A percentile compares a stretch with the other conserved stretches of the same genome.
Evolutionary conservation across 2,329 filamentous ascomycete species (phyloP).

Genomic region (Alternaria hordeiaustralica): DNA sequence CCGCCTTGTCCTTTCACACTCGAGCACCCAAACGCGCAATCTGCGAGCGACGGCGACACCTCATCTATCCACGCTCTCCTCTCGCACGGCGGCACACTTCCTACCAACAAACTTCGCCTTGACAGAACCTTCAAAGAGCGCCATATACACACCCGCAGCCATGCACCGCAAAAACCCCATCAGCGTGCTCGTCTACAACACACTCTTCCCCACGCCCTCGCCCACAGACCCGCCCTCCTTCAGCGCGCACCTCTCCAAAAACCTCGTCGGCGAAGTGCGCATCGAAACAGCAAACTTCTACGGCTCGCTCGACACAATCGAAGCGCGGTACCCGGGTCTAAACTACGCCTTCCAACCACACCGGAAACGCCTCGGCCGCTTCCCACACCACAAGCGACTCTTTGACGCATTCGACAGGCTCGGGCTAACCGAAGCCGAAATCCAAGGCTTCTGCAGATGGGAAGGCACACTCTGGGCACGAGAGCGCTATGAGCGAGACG

Average conservation of each 20-base stretch:
- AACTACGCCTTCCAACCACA: conserved; percentile 78
- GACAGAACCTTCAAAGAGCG: not conserved
- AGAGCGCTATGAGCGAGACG: conserved; percentile 78
- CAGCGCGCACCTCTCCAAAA: conserved; percentile 70
- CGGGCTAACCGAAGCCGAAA: conserved; percentile 72
- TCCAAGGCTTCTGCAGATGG: conserved; percentile 77
- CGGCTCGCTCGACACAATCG: conserved; percentile 77
- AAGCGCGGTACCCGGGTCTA: conserved; percentile 81
- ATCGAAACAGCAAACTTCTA: conserved; percentile 81
- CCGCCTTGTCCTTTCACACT: not conserved
- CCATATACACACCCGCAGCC: conserved; percentile 26
- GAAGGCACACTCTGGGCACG: conserved; percentile 85
- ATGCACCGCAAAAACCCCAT: conserved; percentile 76
- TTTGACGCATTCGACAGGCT: conserved; percentile 78
- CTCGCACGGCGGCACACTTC: conserved; percentile 3
- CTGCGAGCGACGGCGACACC: conserved; percentile 4
- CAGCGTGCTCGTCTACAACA: conserved; percentile 75
- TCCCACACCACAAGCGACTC: conserved; percentile 76
- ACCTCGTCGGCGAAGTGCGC: conserved; percentile 77
- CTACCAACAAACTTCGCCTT: conserved; percentile 1
- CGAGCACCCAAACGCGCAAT: conserved; percentile 3
- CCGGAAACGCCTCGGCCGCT: conserved; percentile 77
- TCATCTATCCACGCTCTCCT: not conserved
- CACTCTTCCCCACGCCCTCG: conserved; percentile 73
- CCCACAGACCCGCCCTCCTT: conserved; percentile 74